Evolutionary conservation across 768 basidiomycete genomes (phyloP), one percentile per base, ranked within the genome.

Genomic region (Lenzites betulinus): DNA sequence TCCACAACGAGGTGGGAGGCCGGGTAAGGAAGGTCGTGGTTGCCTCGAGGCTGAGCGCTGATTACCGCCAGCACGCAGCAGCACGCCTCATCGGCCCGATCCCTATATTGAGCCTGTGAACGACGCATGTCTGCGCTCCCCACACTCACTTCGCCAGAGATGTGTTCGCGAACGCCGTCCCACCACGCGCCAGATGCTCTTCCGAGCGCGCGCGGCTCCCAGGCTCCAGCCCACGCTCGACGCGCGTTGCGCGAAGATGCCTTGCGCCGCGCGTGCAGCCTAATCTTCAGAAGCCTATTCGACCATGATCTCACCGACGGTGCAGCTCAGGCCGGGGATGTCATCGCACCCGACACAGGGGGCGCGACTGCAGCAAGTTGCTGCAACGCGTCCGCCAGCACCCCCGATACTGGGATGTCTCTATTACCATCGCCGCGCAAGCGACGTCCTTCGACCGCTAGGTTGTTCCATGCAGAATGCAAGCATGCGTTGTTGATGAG

Each of bases 1-100:
- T 70, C 68, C 67, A 78, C 81, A 82, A 83, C 75, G 82, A 83
- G 82, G 82, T 81, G 61, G 78, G 77, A 76, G 78, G 66, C 81
- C 83, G 70, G 71, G 78, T 82, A 81, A 77, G 83, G 83, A 82
- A 82, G 76, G 69, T 68, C 70, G 60, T 68, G 64, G 63, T 59
- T 67, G 75, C 75, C 75, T 75, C 72, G 75, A 78, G 75, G 76
- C 73, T 11, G n/a, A 33, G 30, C 11, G 30, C 30, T 64, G 65
- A 68, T 64, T 68, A 71, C 68, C 70, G 67, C 68, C 60, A 60
- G 43, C 46, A 28, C 48, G 48, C 51, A 33, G 11, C 30, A n/a
- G n/a, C n/a, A n/a, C n/a, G n/a, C 23, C 42, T 36, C 39, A 49
- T 66, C 65, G 65, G 65, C 43, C 65, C 65, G 65, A 48, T 41